Evolutionary conservation across 1,139 yeast genomes (phyloP), one percentile per base, ranked within the genome.

Genomic region (Taiozyma onychis): DNA sequence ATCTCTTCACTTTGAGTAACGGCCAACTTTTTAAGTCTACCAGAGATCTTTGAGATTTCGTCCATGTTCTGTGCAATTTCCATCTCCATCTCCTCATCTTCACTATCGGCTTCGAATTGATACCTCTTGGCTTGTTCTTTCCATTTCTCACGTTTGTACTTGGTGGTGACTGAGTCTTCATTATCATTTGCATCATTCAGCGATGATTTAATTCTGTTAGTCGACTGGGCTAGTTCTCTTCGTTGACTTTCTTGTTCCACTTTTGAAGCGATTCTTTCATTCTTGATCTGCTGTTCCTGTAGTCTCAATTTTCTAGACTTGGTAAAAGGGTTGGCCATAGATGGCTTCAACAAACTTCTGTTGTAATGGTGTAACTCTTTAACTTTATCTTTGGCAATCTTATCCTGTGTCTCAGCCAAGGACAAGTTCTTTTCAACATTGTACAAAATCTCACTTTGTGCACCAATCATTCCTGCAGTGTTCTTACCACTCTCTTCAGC

Each of bases 401-500:
- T 76, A 54, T 89, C 88, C 65, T 90, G 97, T 3, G 90, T 84
- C 53, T 84, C 88, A 44, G 95, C 88, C 51, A 87, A 70, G 51
- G 88, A 80, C 59, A 93, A 70, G 59, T 83, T 85, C 59, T 81
- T 83, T 65, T 91, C 97, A 21, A 93, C 83, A 62, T 80, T 81
- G 65, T 85, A 87, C 56, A 93, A 73, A 48, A 89, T 74, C 65
- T 90, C 97, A 50, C 95, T 84, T 68, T 95, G 99, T 22, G 93
- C 81, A 30, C 98, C 98, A 50, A 93, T 76, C 82, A 89, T 83
- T 28, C 97, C 97, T 58, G 91, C 71, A 0, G 98, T 86, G 65
- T 91, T 89, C 48, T 89, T 78, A 27, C 96, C 99, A 9, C 91
- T 80, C 49, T 86, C 87, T 66, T 91, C 97, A 0, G 98, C 97